These are phyloP conservation scores for Syzygium syzygioides DNA, from an alignment of 441 rosid species.

Conservation along the genomic window DNA sequence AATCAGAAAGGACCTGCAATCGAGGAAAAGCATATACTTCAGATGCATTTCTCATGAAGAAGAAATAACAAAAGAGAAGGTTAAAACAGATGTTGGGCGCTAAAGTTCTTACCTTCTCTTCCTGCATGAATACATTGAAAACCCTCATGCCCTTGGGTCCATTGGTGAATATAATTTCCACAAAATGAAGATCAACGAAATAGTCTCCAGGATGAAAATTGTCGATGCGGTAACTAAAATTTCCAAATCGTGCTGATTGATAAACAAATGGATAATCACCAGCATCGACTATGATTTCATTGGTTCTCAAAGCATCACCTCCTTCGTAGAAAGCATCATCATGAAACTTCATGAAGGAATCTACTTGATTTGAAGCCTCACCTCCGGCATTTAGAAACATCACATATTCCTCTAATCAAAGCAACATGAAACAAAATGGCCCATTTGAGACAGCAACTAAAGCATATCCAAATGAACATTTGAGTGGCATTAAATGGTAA, in stretches of 20 bases:
- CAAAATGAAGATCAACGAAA: constrained; percentile 73
- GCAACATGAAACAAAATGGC: neutral
- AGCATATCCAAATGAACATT: neutral
- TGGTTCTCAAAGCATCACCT: constrained; percentile 63
- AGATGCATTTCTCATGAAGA: neutral
- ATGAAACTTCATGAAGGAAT: constrained; percentile 30
- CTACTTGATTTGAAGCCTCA: constrained; percentile 33
- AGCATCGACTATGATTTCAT: constrained; percentile 58
- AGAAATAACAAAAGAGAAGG: neutral
- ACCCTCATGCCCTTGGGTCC: constrained; percentile 87
- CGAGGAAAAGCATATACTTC: neutral
- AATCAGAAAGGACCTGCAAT: constrained; percentile 71
- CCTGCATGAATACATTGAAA: constrained; percentile 79
- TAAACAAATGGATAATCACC: constrained; percentile 74
- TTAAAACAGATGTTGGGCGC: neutral
- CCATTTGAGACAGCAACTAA: neutral
- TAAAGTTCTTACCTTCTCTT: constrained; percentile 57
- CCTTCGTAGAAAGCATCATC: constrained; percentile 57
- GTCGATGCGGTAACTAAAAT: constrained; percentile 48
- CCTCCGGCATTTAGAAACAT: constrained; percentile 83
- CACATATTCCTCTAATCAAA: constrained; percentile 45
- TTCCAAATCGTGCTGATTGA: constrained; percentile 71
- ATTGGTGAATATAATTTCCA: constrained; percentile 71
- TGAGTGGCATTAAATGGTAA: neutral
- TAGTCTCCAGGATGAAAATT: constrained; percentile 53